Evolutionary conservation across 225 moss, liverwort and hornwort species (phyloP).

Genomic region (Antitrichia curtipendula): DNA sequence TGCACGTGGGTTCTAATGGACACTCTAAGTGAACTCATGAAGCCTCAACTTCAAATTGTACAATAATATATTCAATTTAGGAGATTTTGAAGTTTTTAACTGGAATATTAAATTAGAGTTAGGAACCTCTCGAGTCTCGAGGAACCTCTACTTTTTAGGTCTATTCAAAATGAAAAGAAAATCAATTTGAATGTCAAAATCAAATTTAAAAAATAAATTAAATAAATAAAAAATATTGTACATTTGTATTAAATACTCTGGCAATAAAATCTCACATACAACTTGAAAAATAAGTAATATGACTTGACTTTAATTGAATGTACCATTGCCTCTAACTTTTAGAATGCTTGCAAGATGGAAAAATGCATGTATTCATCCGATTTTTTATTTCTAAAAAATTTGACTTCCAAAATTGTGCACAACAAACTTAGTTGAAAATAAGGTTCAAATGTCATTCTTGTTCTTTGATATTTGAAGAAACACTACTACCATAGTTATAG

Average conservation of each 20-base stretch:
- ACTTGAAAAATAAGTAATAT: not conserved
- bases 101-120: not conserved
- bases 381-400: not conserved
- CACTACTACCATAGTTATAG: not conserved
- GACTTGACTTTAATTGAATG: not conserved
- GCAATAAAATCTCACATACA: not conserved
- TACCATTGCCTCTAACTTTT: not conserved
- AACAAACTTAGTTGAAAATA: not conserved
- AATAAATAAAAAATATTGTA: not conserved
- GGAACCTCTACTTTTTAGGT: not conserved
- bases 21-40: no score
- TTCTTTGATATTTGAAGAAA: not conserved
- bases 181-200: not conserved
- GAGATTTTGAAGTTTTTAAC: not conserved
- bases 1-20: no score
- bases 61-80: not conserved
- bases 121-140: not conserved
- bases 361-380: not conserved
- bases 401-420: fast-evolving
- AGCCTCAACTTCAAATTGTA: not conserved
- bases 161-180: not conserved
- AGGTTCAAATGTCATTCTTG: not conserved
- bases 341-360: fast-evolving
- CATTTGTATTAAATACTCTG: not conserved
- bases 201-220: not conserved